Percentiles rank a stretch among this genome's conserved stretches.
Conservation (phyloP, 306 rosid species). For the Trifolium repens region DNA sequence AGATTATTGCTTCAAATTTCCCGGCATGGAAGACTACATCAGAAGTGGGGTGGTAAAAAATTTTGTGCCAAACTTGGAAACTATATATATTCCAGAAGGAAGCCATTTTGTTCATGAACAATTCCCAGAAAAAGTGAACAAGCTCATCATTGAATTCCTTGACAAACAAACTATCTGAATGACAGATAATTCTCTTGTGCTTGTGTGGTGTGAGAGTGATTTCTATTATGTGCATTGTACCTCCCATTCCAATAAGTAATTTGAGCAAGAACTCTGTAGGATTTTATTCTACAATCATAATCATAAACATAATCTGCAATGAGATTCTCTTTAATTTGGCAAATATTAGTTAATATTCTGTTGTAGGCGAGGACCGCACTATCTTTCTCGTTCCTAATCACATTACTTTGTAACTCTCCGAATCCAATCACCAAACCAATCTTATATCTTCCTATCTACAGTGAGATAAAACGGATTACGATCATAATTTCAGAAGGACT, state of each 20-base stretch:
- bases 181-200: neutral
- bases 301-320: neutral
- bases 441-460: no score
- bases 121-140: slow-evolving; percentile 58
- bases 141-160: slow-evolving; percentile 57
- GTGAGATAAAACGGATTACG: no score
- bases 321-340: neutral
- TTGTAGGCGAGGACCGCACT: no score
- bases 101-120: slow-evolving; percentile 66
- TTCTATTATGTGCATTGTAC: neutral
- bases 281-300: neutral
- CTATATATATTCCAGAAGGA: slow-evolving; percentile 55
- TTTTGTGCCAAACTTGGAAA: slow-evolving; percentile 58
- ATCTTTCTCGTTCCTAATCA: no score
- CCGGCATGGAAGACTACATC: slow-evolving; percentile 61
- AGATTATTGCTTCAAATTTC: slow-evolving; percentile 55
- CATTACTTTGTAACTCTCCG: no score
- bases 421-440: no score
- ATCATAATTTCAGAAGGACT: no score
- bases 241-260: neutral
- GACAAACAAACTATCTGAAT: slow-evolving; percentile 47
- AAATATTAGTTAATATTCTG: no score
- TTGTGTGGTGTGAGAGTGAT: slow-evolving; percentile 6
- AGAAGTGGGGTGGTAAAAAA: slow-evolving; percentile 53
- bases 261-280: neutral